Percentiles rank a stretch among this genome's conserved stretches.
phyloP scores from a whole-genome alignment of 805 yeast species.

The Wickerhamomyces hampshirensis region DNA sequence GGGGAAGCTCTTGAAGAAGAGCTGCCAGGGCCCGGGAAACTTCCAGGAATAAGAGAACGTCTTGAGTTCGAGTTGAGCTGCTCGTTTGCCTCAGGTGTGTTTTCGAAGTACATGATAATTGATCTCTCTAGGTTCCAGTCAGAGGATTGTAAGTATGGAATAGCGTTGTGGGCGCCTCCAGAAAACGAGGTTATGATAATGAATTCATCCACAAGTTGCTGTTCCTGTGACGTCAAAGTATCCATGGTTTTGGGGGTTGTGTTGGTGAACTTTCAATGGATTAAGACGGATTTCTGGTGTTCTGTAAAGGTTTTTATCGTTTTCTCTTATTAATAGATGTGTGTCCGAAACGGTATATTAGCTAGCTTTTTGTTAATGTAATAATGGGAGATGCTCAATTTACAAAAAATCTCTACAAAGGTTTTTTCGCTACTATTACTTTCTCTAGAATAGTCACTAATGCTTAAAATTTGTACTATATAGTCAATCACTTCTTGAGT shows the following conservation, averaged over 20 bases:
- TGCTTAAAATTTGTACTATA: too few species aligned
- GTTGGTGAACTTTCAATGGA: too few species aligned
- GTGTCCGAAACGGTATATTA: too few species aligned
- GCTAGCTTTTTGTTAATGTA: too few species aligned
- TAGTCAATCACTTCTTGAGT: not conserved
- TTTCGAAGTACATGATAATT: constrained; percentile 22
- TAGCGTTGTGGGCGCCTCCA: constrained; percentile 17
- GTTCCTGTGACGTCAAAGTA: constrained; percentile 12
- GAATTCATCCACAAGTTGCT: constrained; percentile 9
- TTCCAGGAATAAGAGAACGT: constrained; percentile 15
- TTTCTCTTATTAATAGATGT: too few species aligned
- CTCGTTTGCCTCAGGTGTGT: constrained; percentile 21
- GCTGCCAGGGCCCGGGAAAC: constrained; percentile 21
- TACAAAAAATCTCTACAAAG: too few species aligned
- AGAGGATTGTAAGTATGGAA: constrained; percentile 21
- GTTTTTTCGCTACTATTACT: too few species aligned
- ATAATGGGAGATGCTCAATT: too few species aligned
- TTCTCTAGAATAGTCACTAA: too few species aligned
- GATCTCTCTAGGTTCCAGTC: constrained; percentile 37
- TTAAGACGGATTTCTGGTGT: too few species aligned
- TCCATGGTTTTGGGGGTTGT: constrained; percentile 6
- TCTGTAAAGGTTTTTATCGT: too few species aligned
- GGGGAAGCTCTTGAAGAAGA: constrained; percentile 8
- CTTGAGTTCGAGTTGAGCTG: constrained; percentile 16
- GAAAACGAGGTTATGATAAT: constrained; percentile 19